Evolutionary conservation across 202 grass and related monocot species (phyloP).

Genomic region (Brachypodium distachyon): DNA sequence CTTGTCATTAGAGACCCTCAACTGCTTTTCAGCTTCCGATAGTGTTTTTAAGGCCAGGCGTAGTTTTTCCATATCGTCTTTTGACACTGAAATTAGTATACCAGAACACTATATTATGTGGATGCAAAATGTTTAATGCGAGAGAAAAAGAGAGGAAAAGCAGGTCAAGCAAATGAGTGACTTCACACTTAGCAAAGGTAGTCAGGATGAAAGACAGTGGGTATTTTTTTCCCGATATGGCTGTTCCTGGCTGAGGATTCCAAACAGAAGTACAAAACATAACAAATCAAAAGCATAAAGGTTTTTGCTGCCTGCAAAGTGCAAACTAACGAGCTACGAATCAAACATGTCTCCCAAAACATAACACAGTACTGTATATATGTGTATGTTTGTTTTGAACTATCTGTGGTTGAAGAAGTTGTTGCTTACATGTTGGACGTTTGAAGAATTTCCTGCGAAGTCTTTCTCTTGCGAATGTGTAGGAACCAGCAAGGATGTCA

Average conservation of each 20-base stretch:
- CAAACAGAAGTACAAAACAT: no score
- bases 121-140: background rate
- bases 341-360: no score
- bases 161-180: background rate
- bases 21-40: constrained; percentile 89
- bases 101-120: constrained; percentile 21
- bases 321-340: no score
- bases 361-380: no score
- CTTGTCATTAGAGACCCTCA: constrained; percentile 88
- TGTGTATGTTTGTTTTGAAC: background rate
- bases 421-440: constrained; percentile 48
- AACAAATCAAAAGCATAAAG: no score
- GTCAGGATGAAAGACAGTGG: background rate
- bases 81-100: constrained; percentile 61
- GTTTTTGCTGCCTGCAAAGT: no score
- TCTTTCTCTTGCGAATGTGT: constrained; percentile 53
- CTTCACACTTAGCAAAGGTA: background rate
- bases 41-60: constrained; percentile 83
- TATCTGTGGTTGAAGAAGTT: background rate
- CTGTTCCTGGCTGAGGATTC: no score
- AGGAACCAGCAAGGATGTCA: constrained; percentile 85
- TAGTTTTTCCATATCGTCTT: constrained; percentile 80
- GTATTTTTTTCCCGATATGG: no score
- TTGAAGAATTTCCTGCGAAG: constrained; percentile 67
- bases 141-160: constrained; percentile 5